A percentile compares a stretch with the other conserved stretches of the same genome.
Conservation (phyloP, 1,139 yeast species). For the Yamadazyma aaseri region DNA sequence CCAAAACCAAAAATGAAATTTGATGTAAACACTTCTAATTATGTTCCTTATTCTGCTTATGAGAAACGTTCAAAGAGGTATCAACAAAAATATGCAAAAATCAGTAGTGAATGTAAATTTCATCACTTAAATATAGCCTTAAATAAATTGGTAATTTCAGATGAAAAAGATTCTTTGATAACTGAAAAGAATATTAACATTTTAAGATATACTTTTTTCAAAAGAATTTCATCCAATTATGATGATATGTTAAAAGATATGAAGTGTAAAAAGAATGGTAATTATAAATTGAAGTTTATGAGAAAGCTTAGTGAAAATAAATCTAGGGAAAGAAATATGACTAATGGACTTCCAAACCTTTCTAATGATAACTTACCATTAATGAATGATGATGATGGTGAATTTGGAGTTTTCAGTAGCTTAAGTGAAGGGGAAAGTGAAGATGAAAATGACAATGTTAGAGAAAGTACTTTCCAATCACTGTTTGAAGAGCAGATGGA, state of each 20-base stretch:
- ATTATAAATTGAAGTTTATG: slow-evolving; percentile 19
- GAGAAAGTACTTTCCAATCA: neutral
- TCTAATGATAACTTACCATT: slow-evolving; percentile 10
- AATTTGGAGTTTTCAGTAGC: neutral
- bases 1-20: slow-evolving; percentile 10
- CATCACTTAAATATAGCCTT: slow-evolving; percentile 20
- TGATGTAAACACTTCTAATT: slow-evolving; percentile 12
- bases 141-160: slow-evolving; percentile 15
- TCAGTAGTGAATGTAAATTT: slow-evolving; percentile 13
- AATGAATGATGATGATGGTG: neutral
- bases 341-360: slow-evolving; percentile 12
- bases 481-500: slow-evolving; percentile 5
- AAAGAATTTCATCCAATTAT: slow-evolving; percentile 19
- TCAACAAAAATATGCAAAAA: slow-evolving; percentile 15
- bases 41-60: slow-evolving; percentile 11
- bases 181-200: slow-evolving; percentile 20
- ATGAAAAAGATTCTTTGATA: slow-evolving; percentile 19
- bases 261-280: slow-evolving; percentile 11
- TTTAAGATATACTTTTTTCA: slow-evolving; percentile 28
- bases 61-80: slow-evolving; percentile 19
- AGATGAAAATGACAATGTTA: neutral
- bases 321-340: slow-evolving; percentile 7
- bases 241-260: slow-evolving; percentile 11
- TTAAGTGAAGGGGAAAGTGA: slow-evolving; percentile 2
- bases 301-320: slow-evolving; percentile 11